Base-by-base conservation (phyloP, 352 stramenopile species). In the Phytophthora sp. region DNA sequence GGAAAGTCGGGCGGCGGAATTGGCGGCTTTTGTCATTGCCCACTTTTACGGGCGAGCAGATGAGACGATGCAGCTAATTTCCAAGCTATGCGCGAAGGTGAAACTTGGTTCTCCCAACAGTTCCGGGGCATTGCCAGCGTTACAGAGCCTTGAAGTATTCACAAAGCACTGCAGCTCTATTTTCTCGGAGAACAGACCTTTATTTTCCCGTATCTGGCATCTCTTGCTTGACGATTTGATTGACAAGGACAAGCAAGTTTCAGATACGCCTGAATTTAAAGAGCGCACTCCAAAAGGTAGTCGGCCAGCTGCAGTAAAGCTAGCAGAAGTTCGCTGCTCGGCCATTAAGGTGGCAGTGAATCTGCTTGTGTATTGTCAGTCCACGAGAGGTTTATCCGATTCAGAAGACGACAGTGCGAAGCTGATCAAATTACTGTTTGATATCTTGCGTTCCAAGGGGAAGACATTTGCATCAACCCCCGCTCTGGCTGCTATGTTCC, bases 121-220 rank as follows among this genome's bases (percentile, higher is more conserved):
- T 12, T 20, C 57, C 16, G 59, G 63, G 4, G 57, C 71, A 3
- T 26, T 80, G 9, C 73, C 81, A 23, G 73, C 63, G 7, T 66
- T 93, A 20, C 76, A 90, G 42, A 91, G 83, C 47, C 66, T 94
- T 1, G 54, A 81, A 58, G 73, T 91, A 12, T 84, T 94, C 11
- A 51, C 75, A 7, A 94, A 93, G 67, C 76, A 68, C 9, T 90
- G 77, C 44, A 69, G 64, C 12, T 29, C 69, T 13, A 18, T 68
- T 4, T 69, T 86, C 23, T 57, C 53, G 8, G 21, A 52, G 16
- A 61, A 84, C 21, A 38, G 51, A 13, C 7, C 62, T 8, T 63
- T 77, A 2, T 59, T 80, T n/a, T 57, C 52, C 9, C 71, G 59
- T 8, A 23, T 90, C 7, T 92, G 86, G 84, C 36, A 69, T 13